Base-by-base conservation (phyloP, 495 filamentous ascomycete genomes). In the Aspergillus wentii region DNA sequence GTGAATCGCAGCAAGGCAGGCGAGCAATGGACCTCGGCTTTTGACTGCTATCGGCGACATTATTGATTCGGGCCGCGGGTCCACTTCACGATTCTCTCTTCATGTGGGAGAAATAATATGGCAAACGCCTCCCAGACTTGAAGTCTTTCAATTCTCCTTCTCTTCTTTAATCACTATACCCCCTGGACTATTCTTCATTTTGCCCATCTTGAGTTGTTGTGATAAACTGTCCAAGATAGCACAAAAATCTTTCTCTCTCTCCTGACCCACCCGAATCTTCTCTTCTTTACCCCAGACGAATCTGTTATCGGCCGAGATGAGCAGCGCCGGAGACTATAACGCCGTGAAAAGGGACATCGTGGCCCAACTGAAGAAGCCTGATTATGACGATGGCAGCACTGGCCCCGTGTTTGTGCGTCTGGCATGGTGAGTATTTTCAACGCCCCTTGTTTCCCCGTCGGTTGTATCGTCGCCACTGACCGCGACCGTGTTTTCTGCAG, bases 391-490 rank as follows among this genome's bases (percentile, higher is more conserved):
- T 54, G 78, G 77, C 5, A 78, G 72, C 38, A 74, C 72, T 20
- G 78, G 76, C 4, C 77, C 76, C 1, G 74, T 81, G 1, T 72
- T 82, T 31, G 76, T 81, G 29, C 70, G 78, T 8, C 59, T 82
- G 22, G 76, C 78, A 45, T 81, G 76, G 78, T 75, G 51, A 43
- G 68, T 63, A 15, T 35, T 25, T 27, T 17, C 27, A n/a, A 5
- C 30, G 5, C 25, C n/a, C 16, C 36, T 32, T 28, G 26, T 35
- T 17, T 31, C 36, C 28, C 47, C 26, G 30, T 43, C 35, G 40
- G 33, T 33, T 49, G 8, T 20, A 39, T 26, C 41, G 41, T 38
- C 25, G 9, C 17, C 37, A 15, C 32, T 35, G 41, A 47, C 35
- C 15, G 19, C 31, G 40, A 51, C 46, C 43, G 22, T 32, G 30